Conservation (phyloP, 1,284 basidiomycete species). For the Rhizopogon parksii region DNA sequence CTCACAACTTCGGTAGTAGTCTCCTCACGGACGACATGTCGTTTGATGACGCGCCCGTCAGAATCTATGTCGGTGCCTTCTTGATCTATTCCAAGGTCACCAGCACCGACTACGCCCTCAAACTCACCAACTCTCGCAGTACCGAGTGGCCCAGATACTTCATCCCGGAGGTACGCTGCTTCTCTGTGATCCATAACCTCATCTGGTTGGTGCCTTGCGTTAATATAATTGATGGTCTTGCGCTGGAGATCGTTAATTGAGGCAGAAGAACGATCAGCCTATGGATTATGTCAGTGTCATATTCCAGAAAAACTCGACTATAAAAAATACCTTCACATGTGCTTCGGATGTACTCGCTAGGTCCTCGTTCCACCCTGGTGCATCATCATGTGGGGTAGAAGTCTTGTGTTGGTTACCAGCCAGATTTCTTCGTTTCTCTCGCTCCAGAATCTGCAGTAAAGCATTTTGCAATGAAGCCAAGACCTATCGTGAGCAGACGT, state of each 20-base stretch:
- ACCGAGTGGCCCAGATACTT: constrained; percentile 38
- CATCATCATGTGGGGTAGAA: constrained; percentile 43
- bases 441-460: constrained; percentile 40
- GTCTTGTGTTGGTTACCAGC: constrained; percentile 42
- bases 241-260: constrained; percentile 28
- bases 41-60: constrained; percentile 19
- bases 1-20: constrained; percentile 1
- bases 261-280: constrained; percentile 21
- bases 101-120: constrained; percentile 25
- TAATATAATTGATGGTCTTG: constrained; percentile 35
- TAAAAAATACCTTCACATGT: constrained; percentile 48
- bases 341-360: constrained; percentile 67
- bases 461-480: not conserved
- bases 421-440: constrained; percentile 52
- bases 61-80: constrained; percentile 16
- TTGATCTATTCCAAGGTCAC: constrained; percentile 25
- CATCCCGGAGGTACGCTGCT: constrained; percentile 34
- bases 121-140: constrained; percentile 28
- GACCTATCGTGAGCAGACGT: constrained; percentile 7
- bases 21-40: constrained; percentile 11
- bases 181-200: constrained; percentile 30
- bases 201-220: constrained; percentile 29
- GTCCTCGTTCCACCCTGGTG: constrained; percentile 71
- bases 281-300: constrained; percentile 4
- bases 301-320: not conserved